phyloP scores from a whole-genome alignment of 78 protist species.

The Trichosphaerium sp. region DNA sequence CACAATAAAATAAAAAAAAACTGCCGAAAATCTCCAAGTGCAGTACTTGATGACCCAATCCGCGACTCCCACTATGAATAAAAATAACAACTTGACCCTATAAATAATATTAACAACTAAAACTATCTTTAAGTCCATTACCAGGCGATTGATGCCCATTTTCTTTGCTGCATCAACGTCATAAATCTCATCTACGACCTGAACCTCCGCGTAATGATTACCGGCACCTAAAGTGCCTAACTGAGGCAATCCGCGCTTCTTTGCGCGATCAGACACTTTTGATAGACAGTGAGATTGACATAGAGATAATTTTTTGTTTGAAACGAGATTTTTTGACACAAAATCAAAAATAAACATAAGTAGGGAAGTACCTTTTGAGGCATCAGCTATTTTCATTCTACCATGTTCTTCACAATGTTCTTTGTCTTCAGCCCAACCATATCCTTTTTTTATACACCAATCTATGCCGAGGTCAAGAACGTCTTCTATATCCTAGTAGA shows the following conservation, averaged over 20 bases:
- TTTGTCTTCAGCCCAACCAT: slow-evolving; percentile 94
- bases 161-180: slow-evolving; percentile 65
- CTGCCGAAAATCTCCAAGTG: too few relatives aligned
- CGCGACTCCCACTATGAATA: slow-evolving; percentile 86
- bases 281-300: too few relatives aligned
- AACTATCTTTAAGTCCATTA: too few relatives aligned
- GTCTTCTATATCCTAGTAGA: neutral
- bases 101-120: too few relatives aligned
- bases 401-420: slow-evolving; percentile 92
- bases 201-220: slow-evolving; percentile 91
- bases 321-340: too few relatives aligned
- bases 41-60: slow-evolving; percentile 95
- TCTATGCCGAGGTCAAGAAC: slow-evolving; percentile 67
- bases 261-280: slow-evolving; percentile 77
- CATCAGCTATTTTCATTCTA: slow-evolving; percentile 78
- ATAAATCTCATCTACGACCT: slow-evolving; percentile 82
- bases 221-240: slow-evolving; percentile 90
- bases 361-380: too few relatives aligned
- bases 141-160: slow-evolving; percentile 84
- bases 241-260: slow-evolving; percentile 86
- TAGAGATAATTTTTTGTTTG: too few relatives aligned
- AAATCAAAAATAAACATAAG: too few relatives aligned
- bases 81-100: slow-evolving; percentile 69
- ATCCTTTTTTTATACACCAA: slow-evolving; percentile 82
- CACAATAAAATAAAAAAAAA: too few relatives aligned